Base-by-base conservation (phyloP, 2,329 filamentous ascomycete genomes). In the Clarireedia paspali region DNA sequence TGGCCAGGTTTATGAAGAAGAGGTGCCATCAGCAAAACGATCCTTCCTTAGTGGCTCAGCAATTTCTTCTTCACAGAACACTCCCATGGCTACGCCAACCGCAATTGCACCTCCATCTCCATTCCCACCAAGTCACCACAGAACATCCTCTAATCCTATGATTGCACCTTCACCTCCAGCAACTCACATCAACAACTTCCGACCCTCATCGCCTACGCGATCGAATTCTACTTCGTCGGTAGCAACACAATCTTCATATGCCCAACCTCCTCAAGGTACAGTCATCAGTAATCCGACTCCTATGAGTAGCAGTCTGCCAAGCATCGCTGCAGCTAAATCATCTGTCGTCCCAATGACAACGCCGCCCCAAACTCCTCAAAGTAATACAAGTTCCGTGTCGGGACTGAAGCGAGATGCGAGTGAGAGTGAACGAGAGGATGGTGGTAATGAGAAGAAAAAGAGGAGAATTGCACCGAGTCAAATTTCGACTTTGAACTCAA, bases 181-280 rank as follows among this genome's bases (percentile, higher is more conserved):
- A 47, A 77, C 80, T 55, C 78, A 79, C 15, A 80, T 81, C 63
- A 67, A 73, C 5, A 60, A 54, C 12, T 62, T 68, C 46, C 82
- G 87, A 24, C 88, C 90, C 4, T 81, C 85, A 2, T 94, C 89
- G 20, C 91, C 90, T 10, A 81, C 90, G 1, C 79, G 91, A 59
- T 92, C 89, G n/a, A 95, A 90, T 67, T 95, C 90, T 5, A 81
- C 87, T 0, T 91, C 89, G 0, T 95, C 89, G 10, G 78, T 92
- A 47, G 81, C 86, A 4, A 91, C 89, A 0, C 83, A 85, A 60
- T 72, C 72, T 5, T 76, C 76, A 5, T 74, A 77, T 58, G 70
- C 70, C n/a, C 66, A 68, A 2, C 71, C 70, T 39, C 60, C 69
- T 9, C 61, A 67, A 1, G 69, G 68, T 17, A 70, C 70, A 10